Base-by-base conservation (phyloP, 768 basidiomycete genomes). In the Pleurotus platypus region DNA sequence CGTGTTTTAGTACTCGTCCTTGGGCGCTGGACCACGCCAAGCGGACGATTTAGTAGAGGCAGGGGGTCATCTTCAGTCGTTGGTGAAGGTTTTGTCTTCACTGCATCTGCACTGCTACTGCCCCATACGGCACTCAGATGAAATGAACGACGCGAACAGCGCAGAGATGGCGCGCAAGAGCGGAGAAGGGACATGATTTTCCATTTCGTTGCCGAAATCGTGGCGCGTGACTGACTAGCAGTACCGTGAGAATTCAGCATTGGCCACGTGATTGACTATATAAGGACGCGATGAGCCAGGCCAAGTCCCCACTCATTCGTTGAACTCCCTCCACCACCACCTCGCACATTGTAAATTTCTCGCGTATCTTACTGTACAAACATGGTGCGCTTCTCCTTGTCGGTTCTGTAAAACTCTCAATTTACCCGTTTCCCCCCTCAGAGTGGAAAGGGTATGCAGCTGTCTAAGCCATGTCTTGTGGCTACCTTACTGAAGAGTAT, bases 21-120 rank as follows among this genome's bases (percentile, higher is more conserved):
- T 1, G 93, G 94, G 20, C 78, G 75, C 56, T 87, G 81, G 42
- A 74, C 71, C 37, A 94, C 80, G n/a, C 94, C 94, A 8, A 95
- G 73, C 7, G 94, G 92, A 18, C 89, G 73, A 56, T 74, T 77
- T 26, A 91, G 70, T 22, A 72, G 69, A 39, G 67, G 68, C 27
- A 80, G 57, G 4, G 63, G 64, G 30, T 60, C 56, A 20, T 60
- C 56, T 49, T 65, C 66, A 4, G 58, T 60, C 20, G 61, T 58
- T 2, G 65, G 50, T 2, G 54, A 57, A 22, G 55, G 22, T 15
- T 40, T 37, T 15, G 39, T 22, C 5, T 50, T 22, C 7, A 37
- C 6, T 18, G 51, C 57, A 6, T 51, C 13, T 2, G 39, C 18
- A 43, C 48, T 51, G 24, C 57, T 26, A 5, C 8, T 26, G 24